phyloP scores from a whole-genome alignment of 2,329 filamentous ascomycete species.

The Fusarium tuaranense region DNA sequence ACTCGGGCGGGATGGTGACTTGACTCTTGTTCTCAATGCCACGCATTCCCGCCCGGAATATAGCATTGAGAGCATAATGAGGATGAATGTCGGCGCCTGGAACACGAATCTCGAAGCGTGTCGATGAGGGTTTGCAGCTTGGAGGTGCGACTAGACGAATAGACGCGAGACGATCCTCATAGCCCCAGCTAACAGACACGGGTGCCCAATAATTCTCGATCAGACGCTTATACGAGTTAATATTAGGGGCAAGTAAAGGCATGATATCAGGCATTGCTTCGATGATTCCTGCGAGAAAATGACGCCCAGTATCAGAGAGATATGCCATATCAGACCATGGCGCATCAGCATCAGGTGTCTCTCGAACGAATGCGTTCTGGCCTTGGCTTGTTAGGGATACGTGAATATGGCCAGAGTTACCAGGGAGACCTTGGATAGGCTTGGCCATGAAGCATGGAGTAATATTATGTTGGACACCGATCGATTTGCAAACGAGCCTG shows the following conservation, averaged over 20 bases:
- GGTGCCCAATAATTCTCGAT: not conserved
- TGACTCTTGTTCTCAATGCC: not conserved
- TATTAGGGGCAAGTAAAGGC: not conserved
- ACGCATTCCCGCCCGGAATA: not conserved
- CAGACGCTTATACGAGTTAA: not conserved
- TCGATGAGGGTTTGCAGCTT: not conserved
- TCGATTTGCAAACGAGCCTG: not conserved
- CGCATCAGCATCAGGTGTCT: not conserved
- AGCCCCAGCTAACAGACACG: not conserved
- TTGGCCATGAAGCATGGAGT: slow-evolving; percentile 27
- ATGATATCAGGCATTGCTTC: not conserved
- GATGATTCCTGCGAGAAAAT: not conserved
- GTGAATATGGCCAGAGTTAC: slow-evolving; percentile 23
- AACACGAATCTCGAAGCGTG: not conserved
- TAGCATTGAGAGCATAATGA: not conserved
- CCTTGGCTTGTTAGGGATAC: slow-evolving; percentile 3
- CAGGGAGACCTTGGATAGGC: slow-evolving; percentile 17
- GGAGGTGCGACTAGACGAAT: not conserved
- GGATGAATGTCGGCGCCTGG: not conserved
- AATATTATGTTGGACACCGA: slow-evolving; percentile 11
- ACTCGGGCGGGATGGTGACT: not conserved
- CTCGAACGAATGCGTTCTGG: not conserved
- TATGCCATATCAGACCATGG: not conserved
- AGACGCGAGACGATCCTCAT: not conserved
- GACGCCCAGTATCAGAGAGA: not conserved